Base-by-base conservation (phyloP, 2,329 filamentous ascomycete species). In the Penicillium paneum region DNA sequence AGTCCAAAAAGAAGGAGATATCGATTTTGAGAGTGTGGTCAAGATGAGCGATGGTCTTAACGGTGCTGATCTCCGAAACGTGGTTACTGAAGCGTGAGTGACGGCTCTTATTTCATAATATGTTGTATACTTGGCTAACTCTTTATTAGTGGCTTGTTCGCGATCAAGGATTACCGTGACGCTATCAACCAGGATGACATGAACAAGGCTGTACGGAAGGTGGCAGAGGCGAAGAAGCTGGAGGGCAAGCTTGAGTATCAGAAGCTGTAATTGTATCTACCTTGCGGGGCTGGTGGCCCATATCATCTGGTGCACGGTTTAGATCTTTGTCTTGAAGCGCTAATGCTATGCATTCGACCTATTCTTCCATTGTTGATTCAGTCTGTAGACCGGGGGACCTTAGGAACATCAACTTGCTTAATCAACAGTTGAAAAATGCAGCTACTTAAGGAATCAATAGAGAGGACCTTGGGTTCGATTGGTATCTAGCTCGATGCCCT, bases 1-100 rank as follows among this genome's bases (percentile, higher is more conserved):
- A 58, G 94, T 99, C 13, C 84, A 90, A 55, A 86, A 90, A 42
- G 93, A 97, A 66, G 94, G 93, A 1, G 94, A 99, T 60, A 91
- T 99, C 69, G 95, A 99, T 74, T 99, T 96, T 71, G 94, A 99
- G 83, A 97, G 91, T 67, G 91, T 99, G 56, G 94, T 99, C 64
- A 99, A 99, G 86, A 99, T 99, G 94, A 97, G 92, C 67, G 94
- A 99, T 70, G 92, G 93, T 28, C 83, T 99, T 67, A 99, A 99
- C 76, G 94, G 94, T 71, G 94, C 94, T 47, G 94, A 99, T 84
- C 78, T 99, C 80, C 83, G 94, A 70, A 99, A 99, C 71, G 92
- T 99, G 49, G 92, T 99, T 49, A 99, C 94, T 13, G 94, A 99
- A 82, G 94, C 94, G 91, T 96, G 83, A 81, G 91, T 86, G 39